Conservation (phyloP, 805 yeast species). For the Ogataea ramenticola region DNA sequence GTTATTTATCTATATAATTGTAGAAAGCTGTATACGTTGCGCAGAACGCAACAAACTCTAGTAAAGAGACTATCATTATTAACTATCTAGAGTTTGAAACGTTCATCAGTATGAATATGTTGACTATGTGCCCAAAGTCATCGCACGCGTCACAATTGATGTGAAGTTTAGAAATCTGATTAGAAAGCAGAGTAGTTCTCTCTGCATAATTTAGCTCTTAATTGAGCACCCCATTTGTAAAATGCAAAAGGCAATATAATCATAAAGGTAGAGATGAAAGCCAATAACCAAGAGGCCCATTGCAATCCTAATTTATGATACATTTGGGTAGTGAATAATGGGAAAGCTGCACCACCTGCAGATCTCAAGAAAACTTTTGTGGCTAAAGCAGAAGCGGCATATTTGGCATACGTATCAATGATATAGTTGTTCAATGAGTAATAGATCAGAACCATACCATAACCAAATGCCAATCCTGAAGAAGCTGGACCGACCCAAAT, state of each 20-base stretch:
- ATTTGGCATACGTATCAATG: constrained; percentile 81
- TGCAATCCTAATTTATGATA: constrained; percentile 64
- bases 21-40: no score
- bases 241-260: constrained; percentile 64
- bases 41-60: no score
- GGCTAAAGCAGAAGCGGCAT: constrained; percentile 75
- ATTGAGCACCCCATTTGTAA: constrained; percentile 54
- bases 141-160: no score
- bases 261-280: constrained; percentile 74
- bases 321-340: constrained; percentile 77
- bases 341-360: constrained; percentile 85
- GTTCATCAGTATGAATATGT: no score
- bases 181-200: constrained; percentile 44
- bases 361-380: constrained; percentile 75
- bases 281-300: constrained; percentile 78
- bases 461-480: constrained; percentile 52
- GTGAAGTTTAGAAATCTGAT: not conserved
- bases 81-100: no score
- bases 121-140: no score
- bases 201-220: constrained; percentile 61
- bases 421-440: constrained; percentile 69
- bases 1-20: no score
- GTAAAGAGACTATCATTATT: no score
- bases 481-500: constrained; percentile 63
- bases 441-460: constrained; percentile 54